phyloP scores from a whole-genome alignment of 129 eudicot species.

The Calendula officinalis region DNA sequence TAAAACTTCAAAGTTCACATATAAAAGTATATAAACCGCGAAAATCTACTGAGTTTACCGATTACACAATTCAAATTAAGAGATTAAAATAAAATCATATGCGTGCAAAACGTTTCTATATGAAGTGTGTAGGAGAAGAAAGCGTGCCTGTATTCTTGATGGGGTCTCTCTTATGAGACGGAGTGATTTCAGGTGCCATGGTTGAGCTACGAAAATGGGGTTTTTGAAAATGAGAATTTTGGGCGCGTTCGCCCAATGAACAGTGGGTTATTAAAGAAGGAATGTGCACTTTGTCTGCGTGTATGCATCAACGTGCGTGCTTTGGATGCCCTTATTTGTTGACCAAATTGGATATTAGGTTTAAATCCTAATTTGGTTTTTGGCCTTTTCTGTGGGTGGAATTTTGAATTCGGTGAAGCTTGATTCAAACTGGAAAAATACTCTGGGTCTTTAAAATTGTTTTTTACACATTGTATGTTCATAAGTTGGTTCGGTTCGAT shows the following conservation, averaged over 20 bases:
- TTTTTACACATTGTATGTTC: no score
- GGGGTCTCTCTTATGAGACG: slow-evolving; percentile 62
- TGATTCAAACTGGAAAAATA: background rate
- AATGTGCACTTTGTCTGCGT: slow-evolving; percentile 24
- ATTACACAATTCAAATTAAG: background rate
- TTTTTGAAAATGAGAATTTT: slow-evolving; percentile 19
- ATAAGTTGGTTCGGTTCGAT: no score
- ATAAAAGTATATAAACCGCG: background rate
- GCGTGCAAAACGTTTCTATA: background rate
- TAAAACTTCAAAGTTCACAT: background rate
- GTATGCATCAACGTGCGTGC: background rate
- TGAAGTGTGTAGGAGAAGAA: background rate
- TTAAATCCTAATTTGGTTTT: slow-evolving; percentile 1
- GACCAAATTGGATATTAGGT: slow-evolving; percentile 9
- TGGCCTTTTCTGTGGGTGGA: background rate
- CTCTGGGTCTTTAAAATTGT: no score
- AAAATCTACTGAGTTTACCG: background rate
- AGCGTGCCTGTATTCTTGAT: slow-evolving; percentile 66
- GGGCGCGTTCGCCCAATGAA: slow-evolving; percentile 27
- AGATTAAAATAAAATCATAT: background rate
- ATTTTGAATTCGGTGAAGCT: background rate
- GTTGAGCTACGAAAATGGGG: background rate
- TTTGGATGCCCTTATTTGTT: slow-evolving; percentile 19
- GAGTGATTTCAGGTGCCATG: slow-evolving; percentile 65
- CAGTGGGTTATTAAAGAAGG: background rate